Evolutionary conservation across 805 yeast genomes (phyloP), one percentile per base, ranked within the genome.

Genomic region (Wickerhamomyces rabaulensis): DNA sequence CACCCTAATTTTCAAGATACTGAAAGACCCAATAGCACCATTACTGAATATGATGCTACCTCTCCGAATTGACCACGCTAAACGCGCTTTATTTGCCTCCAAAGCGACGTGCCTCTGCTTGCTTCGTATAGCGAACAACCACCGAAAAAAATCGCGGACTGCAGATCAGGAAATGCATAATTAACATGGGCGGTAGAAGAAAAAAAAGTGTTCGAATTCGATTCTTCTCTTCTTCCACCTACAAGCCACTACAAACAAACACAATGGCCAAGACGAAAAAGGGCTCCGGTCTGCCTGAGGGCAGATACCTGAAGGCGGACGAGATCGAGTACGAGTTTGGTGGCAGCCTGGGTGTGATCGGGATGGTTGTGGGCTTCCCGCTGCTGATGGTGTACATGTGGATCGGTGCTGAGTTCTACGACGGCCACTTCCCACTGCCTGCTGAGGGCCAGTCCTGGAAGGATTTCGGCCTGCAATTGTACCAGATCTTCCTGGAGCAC

Each of bases 341-440:
- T 43, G 98, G 98, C 0, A 84, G 95, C 22, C 66, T 74, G 7
- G 99, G 99, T 47, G 96, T 89, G 42, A 48, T 83, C 19, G 92
- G 91, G 7, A 92, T 94, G 98, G 79, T 92, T 82, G 62, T 79
- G 40, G 95, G 96, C 3, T 94, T 94, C 70, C 99, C 99, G 8
- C 61, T 84, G 41, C 73, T 94, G 61, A 94, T 94, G 99, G 88
- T 84, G 75, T 94, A 94, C 69, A 85, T 94, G 94, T 92, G 96
- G 95, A 82, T 92, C 45, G 77, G 89, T 58, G 92, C 94, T 43
- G 78, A 79, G 51, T 90, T 84, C 65, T 88, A 89, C 67, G 71
- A 71, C 52, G 96, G 96, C 2, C 60, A 70, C 42, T 74, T 87
- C 25, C 89, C 96, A 21, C 68, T 74, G 65, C 97, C 97, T 3